Conservation (phyloP, 208 protist species). For the Trypanosoma avium region DNA sequence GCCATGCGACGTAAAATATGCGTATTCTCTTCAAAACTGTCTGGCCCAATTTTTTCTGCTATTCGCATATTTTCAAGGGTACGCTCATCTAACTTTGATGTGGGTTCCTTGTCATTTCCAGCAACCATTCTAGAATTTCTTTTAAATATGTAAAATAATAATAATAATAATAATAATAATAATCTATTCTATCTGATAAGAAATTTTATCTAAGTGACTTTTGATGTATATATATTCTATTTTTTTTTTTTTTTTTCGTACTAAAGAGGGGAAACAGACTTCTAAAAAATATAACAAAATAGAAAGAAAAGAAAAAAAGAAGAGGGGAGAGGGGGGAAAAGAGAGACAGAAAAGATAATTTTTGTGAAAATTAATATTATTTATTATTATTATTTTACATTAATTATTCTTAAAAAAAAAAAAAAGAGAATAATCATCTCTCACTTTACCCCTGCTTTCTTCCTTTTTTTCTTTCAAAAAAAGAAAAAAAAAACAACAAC, state of each 20-base stretch:
- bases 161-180: not conserved
- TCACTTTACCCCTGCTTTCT: not conserved
- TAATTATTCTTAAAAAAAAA: too few species aligned
- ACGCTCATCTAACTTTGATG: constrained; percentile 36
- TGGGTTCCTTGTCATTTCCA: not conserved
- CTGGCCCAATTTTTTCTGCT: constrained; percentile 49
- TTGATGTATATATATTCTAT: not conserved
- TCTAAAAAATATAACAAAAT: not conserved
- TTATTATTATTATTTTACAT: too few species aligned
- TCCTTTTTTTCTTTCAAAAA: constrained; percentile 6
- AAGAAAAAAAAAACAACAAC: too few species aligned
- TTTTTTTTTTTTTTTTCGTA: constrained; percentile 12
- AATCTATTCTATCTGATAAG: too few species aligned
- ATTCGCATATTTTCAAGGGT: constrained; percentile 55
- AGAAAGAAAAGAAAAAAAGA: not conserved
- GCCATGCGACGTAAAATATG: constrained; percentile 65
- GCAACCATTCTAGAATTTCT: constrained; percentile 3
- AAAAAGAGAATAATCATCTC: not conserved
- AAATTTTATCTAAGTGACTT: too few species aligned
- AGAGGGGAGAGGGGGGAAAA: not conserved
- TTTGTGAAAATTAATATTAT: too few species aligned
- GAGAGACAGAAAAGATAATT: too few species aligned
- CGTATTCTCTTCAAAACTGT: constrained; percentile 80
- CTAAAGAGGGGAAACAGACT: not conserved
- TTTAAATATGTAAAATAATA: not conserved